Evolutionary conservation across 306 rosid species (phyloP), one percentile per base, ranked within the genome.

Genomic region (Quercus mongolica): DNA sequence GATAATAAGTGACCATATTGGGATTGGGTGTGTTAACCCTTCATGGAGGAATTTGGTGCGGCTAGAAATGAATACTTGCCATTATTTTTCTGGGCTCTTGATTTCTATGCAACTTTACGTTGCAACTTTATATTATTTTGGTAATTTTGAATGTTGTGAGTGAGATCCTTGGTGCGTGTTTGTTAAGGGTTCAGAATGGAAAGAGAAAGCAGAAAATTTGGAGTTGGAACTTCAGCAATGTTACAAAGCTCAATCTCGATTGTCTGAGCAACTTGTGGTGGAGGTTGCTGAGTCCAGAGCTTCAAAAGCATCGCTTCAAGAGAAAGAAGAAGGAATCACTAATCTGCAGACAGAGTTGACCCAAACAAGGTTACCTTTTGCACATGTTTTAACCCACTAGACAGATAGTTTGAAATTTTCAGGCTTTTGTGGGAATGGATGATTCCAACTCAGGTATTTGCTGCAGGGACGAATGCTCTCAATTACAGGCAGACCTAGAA

Each of bases 141-240:
- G 31, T 13, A 70, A 41, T 49, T 12, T 81, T 70, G 62, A 78
- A 73, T 76, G 20, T 41, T 52, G 62, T 56, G 51, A 31, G 68
- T 77, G 73, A 76, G 73, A 64, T 76, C 30, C 75, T 13, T 67
- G 3, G 31, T 80, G 72, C 26, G 41, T 70, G 74, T 78, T 20
- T 19, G 63, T 88, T 61, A 74, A 93, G 99, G 95, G 99, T 20
- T 96, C 94, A 62, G 98, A 96, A 80, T 96, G 99, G 99, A 90
- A 96, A 77, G 98, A 93, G 89, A 96, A 93, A 80, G 93, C 92
- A 0, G 99, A 93, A 74, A 93, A 78, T 69, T 82, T 91, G 79
- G 91, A 93, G 77, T 63, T 86, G 82, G 99, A 96, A 78, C 99
- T 96, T 82, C 98, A 93, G 83, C 99, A 96, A 75, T 90, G 94